A percentile compares a stretch with the other conserved stretches of the same genome.
Conservation (phyloP, 768 basidiomycete species). For the Xerocomus brunneocitrinus region DNA sequence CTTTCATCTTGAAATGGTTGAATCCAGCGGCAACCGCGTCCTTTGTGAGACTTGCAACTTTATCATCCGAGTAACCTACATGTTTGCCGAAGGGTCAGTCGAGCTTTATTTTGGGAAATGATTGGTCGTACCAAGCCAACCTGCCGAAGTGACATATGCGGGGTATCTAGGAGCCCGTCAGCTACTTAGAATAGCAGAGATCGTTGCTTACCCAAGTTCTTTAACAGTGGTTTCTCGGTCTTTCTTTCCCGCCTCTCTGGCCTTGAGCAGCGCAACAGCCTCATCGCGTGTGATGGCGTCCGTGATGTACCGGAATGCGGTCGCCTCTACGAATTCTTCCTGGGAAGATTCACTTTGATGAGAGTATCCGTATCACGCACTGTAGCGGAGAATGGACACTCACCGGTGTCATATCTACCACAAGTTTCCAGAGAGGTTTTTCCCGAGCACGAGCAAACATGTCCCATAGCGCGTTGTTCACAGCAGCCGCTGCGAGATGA, state of each 20-base stretch:
- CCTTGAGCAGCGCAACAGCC: slow-evolving; percentile 76
- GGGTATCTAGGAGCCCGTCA: slow-evolving; percentile 57
- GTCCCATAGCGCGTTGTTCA: slow-evolving; percentile 94
- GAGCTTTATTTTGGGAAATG: background rate
- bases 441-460: slow-evolving; percentile 75
- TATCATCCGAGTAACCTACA: slow-evolving; percentile 86
- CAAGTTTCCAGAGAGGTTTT: slow-evolving; percentile 92
- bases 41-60: slow-evolving; percentile 78
- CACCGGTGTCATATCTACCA: slow-evolving; percentile 85
- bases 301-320: slow-evolving; percentile 86
- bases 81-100: slow-evolving; percentile 6
- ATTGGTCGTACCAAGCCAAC: slow-evolving; percentile 67
- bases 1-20: slow-evolving; percentile 99
- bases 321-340: slow-evolving; percentile 75
- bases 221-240: slow-evolving; percentile 74
- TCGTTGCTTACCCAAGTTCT: slow-evolving; percentile 50
- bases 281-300: slow-evolving; percentile 92
- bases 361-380: background rate
- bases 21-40: slow-evolving; percentile 85
- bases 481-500: slow-evolving; percentile 82
- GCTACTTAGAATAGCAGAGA: background rate
- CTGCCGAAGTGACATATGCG: slow-evolving; percentile 90
- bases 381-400: slow-evolving; percentile 5
- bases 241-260: slow-evolving; percentile 69
- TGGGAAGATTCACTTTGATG: slow-evolving; percentile 23